Conservation (phyloP, 1,284 basidiomycete species). For the Xerocomus amazonicus region DNA sequence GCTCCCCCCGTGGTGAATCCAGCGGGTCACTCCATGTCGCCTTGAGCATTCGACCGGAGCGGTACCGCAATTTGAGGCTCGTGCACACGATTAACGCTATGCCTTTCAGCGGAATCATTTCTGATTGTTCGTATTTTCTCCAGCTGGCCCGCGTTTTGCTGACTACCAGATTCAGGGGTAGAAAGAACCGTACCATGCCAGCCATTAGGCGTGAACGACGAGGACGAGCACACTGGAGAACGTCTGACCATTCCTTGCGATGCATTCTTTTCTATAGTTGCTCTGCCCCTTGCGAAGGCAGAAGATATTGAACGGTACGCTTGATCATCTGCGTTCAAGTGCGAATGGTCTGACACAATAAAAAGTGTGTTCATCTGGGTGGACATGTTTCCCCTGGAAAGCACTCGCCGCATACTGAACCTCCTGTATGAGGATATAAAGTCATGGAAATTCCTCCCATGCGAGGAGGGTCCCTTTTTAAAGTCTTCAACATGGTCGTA, state of each 20-base stretch:
- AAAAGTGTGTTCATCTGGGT: constrained; percentile 43
- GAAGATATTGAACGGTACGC: constrained; percentile 41
- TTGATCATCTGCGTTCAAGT: background rate
- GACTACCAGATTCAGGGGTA: constrained; percentile 32
- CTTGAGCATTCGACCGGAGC: constrained; percentile 44
- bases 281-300: constrained; percentile 26
- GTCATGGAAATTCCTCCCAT: constrained; percentile 41
- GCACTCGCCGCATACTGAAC: constrained; percentile 51
- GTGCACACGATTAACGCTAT: constrained; percentile 37
- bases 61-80: constrained; percentile 46
- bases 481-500: constrained; percentile 50
- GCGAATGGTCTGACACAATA: constrained; percentile 10
- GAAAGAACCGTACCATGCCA: constrained; percentile 36
- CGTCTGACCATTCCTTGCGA: constrained; percentile 44
- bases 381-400: constrained; percentile 51
- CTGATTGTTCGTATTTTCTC: constrained; percentile 34
- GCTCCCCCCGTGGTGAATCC: constrained; percentile 35
- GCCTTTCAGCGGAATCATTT: constrained; percentile 33
- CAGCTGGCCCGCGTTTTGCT: constrained; percentile 2
- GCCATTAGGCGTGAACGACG: constrained; percentile 36
- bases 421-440: constrained; percentile 41
- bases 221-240: constrained; percentile 40
- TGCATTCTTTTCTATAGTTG: constrained; percentile 35
- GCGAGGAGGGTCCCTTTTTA: constrained; percentile 41
- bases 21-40: constrained; percentile 41